Evolutionary conservation across 1,139 yeast genomes (phyloP), one percentile per base, ranked within the genome.

Genomic region (Sugiyamaella neomexicana): DNA sequence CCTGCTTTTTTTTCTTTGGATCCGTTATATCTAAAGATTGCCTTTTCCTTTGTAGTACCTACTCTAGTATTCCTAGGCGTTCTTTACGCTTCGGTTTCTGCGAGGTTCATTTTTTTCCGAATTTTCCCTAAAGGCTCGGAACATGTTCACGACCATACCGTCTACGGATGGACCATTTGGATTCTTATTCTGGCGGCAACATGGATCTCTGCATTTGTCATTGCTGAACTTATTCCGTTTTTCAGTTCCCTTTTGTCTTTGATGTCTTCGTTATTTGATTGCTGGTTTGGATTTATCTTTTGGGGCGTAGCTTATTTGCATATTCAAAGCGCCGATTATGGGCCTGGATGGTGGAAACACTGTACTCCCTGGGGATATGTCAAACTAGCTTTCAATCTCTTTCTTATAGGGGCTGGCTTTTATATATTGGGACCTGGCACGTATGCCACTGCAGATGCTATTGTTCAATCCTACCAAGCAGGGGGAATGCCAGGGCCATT

Each of bases 171-270:
- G 86, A 53, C 65, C 5, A 71, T 74, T 6, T 82, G 86, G 86
- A 63, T 69, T 3, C 74, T 68, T 0, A 62, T 81, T 52, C 74
- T 80, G 55, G 65, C 72, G 9, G 57, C 62, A 0, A 70, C 78
- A 20, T 82, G 86, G 86, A 65, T 75, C n/a, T 42, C 77, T 25
- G 84, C 84, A 0, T 82, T 81, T 59, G 68, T 82, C 20, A 73
- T 82, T 63, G 85, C 85, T 1, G 84, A 82, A 63, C 85, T 80
- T 32, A 81, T 82, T 63, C 86, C 86, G 12, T 81, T 82, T 67
- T 82, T 82, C 67, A 75, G 81, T 31, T 85, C 81, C 62, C 69
- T 82, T 60, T 72, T 82, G 46, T 75, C 83, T 5, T 71, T 82
- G 63, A 81, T 82, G 85, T 77, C 81, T n/a, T 80, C 86, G 2